Evolutionary conservation across 371 early-diverging fungal genomes (phyloP), one percentile per base, ranked within the genome.

Genomic region (Rhizopus arrhizus): DNA sequence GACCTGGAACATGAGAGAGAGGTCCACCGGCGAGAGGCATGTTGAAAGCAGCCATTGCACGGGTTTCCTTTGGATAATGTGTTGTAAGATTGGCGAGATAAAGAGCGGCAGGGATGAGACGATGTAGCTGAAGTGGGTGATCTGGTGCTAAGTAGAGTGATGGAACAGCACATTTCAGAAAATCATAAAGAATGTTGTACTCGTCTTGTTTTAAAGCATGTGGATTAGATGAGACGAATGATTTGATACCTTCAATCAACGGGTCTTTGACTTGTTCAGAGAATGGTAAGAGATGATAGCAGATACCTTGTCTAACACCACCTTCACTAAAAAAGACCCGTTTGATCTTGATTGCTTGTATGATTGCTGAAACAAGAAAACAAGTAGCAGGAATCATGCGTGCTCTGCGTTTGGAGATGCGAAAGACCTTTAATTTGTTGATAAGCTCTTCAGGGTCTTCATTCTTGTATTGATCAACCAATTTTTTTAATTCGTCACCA

Each of bases 291-390:
- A 78, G 57, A 5, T 73, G 67, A 52, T 81, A 85, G 58, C 85
- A 85, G 3, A 77, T 67, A 5, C 87, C 87, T 49, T 85, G 85
- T 4, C 85, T 75, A 2, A 85, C 85, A 42, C 87, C 87, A 3
- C 85, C 87, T 52, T 87, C 85, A 47, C 85, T 84, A 53, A 87
- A 87, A 36, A 74, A 70, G 2, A 84, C 74, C 7, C 72, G 65
- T 40, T 59, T 66, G 38, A 84, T 73, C 8, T 69, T 61, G 58
- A 84, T 69, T 2, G 75, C 84, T 45, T 83, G 67, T 56, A 83
- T 50, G 5, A 85, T 72, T 0, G 85, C 85, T 5, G 77, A 68
- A 34, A 84, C 72, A 11, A 87, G 58, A 42, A 84, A 83, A 31
- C 84, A 81, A 28, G 82, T 75, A 1, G 87, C 87, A 15, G 87